Evolutionary conservation across 2,329 filamentous ascomycete species (phyloP).

Genomic region (Reticulascus tulasneorum): DNA sequence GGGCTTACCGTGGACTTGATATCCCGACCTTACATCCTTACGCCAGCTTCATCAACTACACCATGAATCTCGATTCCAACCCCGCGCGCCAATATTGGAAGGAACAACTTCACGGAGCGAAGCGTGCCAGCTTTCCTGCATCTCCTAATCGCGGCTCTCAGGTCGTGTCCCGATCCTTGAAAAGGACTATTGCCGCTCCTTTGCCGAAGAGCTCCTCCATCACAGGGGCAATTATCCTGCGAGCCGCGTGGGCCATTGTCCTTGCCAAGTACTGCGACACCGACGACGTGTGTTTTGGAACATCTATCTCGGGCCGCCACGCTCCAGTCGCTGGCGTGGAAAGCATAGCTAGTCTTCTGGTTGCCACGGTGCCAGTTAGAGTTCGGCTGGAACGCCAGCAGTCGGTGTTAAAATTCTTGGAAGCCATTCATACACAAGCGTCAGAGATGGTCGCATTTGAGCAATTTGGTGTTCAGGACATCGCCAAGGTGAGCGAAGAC

Average conservation of each 20-base stretch:
- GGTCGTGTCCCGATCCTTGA: too few relatives aligned
- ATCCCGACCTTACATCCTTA: slow-evolving; percentile 4
- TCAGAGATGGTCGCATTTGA: slow-evolving; percentile 18
- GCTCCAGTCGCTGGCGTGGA: slow-evolving; percentile 16
- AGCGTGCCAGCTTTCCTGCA: slow-evolving; percentile 10
- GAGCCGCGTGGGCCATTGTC: slow-evolving; percentile 1
- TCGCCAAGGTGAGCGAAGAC: slow-evolving; percentile 13
- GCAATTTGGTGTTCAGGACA: slow-evolving; percentile 20
- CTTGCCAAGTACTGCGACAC: slow-evolving; percentile 10
- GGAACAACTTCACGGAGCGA: slow-evolving; percentile 9
- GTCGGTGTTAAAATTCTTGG: slow-evolving; percentile 4
- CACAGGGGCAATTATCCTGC: too few relatives aligned
- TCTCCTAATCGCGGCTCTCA: too few relatives aligned
- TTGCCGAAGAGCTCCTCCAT: too few relatives aligned
- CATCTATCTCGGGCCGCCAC: slow-evolving; percentile 18
- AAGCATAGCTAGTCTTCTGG: slow-evolving; percentile 15
- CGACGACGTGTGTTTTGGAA: slow-evolving; percentile 20
- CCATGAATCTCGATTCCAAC: slow-evolving; percentile 1
- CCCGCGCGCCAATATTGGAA: slow-evolving; percentile 10
- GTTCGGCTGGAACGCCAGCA: slow-evolving; percentile 26
- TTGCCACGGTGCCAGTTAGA: slow-evolving; percentile 24
- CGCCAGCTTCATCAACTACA: slow-evolving; percentile 11
- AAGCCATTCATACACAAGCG: slow-evolving; percentile 11
- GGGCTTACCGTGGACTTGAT: slow-evolving; percentile 5
- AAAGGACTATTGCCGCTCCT: too few relatives aligned